Base-by-base conservation (phyloP, 805 yeast species). In the Wickerhamiella vanderwaltii region DNA sequence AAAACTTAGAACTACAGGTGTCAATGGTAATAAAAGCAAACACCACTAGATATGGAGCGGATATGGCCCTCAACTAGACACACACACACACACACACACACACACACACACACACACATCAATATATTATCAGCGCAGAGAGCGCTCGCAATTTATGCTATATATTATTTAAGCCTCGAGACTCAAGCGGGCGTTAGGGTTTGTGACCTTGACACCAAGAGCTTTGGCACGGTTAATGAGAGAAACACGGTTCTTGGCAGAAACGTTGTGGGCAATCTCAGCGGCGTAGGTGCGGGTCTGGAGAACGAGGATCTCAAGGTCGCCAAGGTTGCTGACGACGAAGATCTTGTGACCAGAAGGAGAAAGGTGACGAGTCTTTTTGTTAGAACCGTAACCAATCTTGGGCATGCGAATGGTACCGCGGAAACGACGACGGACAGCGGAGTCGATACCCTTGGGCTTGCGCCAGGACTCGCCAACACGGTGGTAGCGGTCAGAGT, bases 401-500 rank as follows among this genome's bases (percentile, higher is more conserved):
- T 82, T 87, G 77, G 99, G 99, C 78, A 88, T 94, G 63, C 87
- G 76, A 67, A 91, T 84, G 73, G 88, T 81, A 67, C 98, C 98
- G 80, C 96, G 85, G 94, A 91, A 91, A 52, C 69, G 63, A 79
- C 98, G 88, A 79, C 99, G 91, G 69, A 93, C 96, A 75, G 85
- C 78, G 60, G 97, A 87, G 78, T 91, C 99, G 68, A 91, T 91
- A 91, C 99, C 99, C 84, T 91, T 91, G 75, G 93, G 99, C 77
- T 91, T 88, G 85, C 99, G 91, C 98, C 98, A 93, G 79, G 79
- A 80, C 74, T 85, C 96, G 64, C 84, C 73, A 60, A 91, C 95
- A 75, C 99, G 87, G 79, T 78, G 79, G 75, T 86, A 88, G 75
- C 95, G 85, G 81, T 91, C 99, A 71, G 95, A 86, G 79, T 91